Base-by-base conservation (phyloP, 2,329 filamentous ascomycete genomes). In the Tolypocladium sp. region DNA sequence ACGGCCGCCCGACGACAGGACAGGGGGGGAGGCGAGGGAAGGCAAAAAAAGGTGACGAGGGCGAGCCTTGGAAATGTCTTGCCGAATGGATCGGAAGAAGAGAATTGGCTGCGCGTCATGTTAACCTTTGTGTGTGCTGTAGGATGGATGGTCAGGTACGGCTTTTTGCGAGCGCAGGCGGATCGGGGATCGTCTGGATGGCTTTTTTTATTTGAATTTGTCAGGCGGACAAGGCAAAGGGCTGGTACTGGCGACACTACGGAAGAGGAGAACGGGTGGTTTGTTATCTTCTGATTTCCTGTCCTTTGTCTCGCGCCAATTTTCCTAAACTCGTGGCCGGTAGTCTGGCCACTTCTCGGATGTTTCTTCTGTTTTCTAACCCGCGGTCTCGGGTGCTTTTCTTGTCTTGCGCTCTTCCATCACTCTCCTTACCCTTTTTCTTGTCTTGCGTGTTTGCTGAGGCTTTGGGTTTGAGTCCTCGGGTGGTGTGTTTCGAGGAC, bases 61-160 rank as follows among this genome's bases (percentile, higher is more conserved):
- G 38, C 44, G 37, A 35, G 58, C 58, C 58, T 56, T 59, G 58
- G 58, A 59, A 56, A 59, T 41, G 27, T 25, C 20, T 59, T 52
- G 20, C 42, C 44, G 54, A 22, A 56, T 56, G 38, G 25, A 44
- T 35, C 55, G 20, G 42, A 53, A 25, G 54, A 53, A 38, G 15
- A 27, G 37, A 8, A n/a, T 30, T 17, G 37, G 58, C 35, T 22
- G 54, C 44, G 49, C 49, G 20, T n/a, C 49, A 30, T 35, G 17
- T 52, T 52, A n/a, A 22, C 49, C 30, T 35, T 33, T 52, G 30
- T 22, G 20, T 35, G 15, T 58, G 33, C 27, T 59, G 37, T 56
- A 41, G 54, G 33, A 25, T 40, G 52, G 57, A 38, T 35, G 33
- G 58, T 51, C 25, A 25, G 35, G 33, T 46, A 41, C 42, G 51